Conservation (phyloP, 768 basidiomycete species). For the Hemileccinum rubropunctum region DNA sequence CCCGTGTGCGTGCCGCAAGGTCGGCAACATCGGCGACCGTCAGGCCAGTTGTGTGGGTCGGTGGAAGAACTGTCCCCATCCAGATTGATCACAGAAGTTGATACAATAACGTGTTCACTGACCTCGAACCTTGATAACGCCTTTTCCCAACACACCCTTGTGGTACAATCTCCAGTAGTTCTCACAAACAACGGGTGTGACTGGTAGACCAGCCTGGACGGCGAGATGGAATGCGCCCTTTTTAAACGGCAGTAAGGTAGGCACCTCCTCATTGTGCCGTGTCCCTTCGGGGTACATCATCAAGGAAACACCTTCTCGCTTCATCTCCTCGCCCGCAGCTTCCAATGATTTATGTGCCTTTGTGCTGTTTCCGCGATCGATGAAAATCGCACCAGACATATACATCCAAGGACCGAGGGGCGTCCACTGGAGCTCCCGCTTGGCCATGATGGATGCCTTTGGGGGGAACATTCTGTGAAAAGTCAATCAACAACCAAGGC, state of each 20-base stretch:
- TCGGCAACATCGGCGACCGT: slow-evolving; percentile 66
- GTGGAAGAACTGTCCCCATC: slow-evolving; percentile 73
- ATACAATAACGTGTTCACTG: slow-evolving; percentile 7
- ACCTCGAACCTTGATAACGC: slow-evolving; percentile 79
- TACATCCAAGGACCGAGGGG: slow-evolving; percentile 93
- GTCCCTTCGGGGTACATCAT: slow-evolving; percentile 99
- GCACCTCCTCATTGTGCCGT: slow-evolving; percentile 62
- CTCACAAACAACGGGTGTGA: slow-evolving; percentile 89
- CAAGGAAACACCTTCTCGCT: slow-evolving; percentile 62
- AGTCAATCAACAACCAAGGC: slow-evolving; percentile 4
- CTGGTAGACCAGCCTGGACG: slow-evolving; percentile 84
- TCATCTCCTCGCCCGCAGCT: slow-evolving; percentile 78
- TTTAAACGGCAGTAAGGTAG: slow-evolving; percentile 84
- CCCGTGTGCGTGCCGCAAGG: slow-evolving; percentile 65
- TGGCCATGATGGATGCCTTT: slow-evolving; percentile 86
- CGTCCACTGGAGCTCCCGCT: slow-evolving; percentile 80
- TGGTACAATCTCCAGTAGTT: slow-evolving; percentile 91
- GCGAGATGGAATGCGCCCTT: slow-evolving; percentile 98
- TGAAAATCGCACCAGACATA: slow-evolving; percentile 85
- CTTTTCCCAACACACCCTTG: slow-evolving; percentile 70
- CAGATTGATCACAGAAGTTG: slow-evolving; percentile 1
- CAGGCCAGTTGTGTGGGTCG: slow-evolving; percentile 72
- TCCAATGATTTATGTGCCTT: slow-evolving; percentile 73
- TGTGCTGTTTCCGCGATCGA: slow-evolving; percentile 80
- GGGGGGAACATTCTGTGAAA: slow-evolving; percentile 73